Evolutionary conservation across 2,329 filamentous ascomycete species (phyloP), one percentile per base, ranked within the genome.

Genomic region (Aureobasidium sp.): DNA sequence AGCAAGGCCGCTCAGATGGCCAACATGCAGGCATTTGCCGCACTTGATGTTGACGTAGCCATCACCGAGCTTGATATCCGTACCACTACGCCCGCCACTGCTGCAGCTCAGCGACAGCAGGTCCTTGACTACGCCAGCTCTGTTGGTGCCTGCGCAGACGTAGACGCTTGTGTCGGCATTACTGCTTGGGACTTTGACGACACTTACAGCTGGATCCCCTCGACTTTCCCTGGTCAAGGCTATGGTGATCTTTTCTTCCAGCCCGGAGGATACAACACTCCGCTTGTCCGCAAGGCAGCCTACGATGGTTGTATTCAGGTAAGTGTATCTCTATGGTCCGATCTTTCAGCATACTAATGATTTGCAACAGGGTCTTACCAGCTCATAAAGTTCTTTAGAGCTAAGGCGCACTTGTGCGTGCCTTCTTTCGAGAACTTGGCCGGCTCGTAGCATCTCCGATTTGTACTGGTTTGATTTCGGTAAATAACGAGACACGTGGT

Each of bases 21-120:
- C 0, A 77, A 78, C 15, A 79, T 85, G 59, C 68, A 75, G 52
- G 74, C 78, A 46, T 87, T 83, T 74, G 77, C 78, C 1, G 73
- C 75, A 0, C 76, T 82, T 1, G 78, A 78, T 5, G 72, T 84
- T 5, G 84, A 87, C 63, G 81, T 85, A 5, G 82, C 83, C 5
- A 78, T 84, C 69, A 87, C 84, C 1, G 84, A 87, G 74, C 74
- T 87, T 26, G 84, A 87, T 69, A 81, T 87, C 64, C 77, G 84
- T 34, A 78, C 81, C 61, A 69, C 70, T 1, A 70, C 69, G 5
- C 70, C 84, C 13, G 82, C 83, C 0, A 71, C 79, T 3, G 77
- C 73, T 3, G 68, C 70, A 1, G 68, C 74, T 1, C 75, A 74
- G 34, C 70, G 78, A 20, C 75, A 76, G 29, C 83, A 86, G 72